A percentile compares a stretch with the other conserved stretches of the same genome.
Conservation (phyloP, 768 basidiomycete species). For the Phanerodontia chrysosporium region DNA sequence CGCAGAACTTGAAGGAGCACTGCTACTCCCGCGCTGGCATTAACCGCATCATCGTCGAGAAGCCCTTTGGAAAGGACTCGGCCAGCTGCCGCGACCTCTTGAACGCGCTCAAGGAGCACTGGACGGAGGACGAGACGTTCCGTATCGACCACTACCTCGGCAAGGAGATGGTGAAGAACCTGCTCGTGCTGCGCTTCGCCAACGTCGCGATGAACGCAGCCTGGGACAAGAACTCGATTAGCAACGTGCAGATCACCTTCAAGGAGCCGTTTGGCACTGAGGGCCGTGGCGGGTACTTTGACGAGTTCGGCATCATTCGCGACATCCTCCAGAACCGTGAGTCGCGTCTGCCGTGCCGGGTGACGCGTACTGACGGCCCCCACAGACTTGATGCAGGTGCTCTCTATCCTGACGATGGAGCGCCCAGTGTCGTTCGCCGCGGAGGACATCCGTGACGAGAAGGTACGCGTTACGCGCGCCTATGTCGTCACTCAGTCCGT, state of each 20-base stretch:
- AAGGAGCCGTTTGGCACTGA: constrained; percentile 99
- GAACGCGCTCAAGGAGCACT: constrained; percentile 73
- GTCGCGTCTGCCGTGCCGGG: constrained; percentile 29
- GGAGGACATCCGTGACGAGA: constrained; percentile 98
- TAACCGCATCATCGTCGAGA: constrained; percentile 96
- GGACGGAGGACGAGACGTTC: constrained; percentile 97
- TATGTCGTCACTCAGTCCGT: background rate
- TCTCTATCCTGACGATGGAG: constrained; percentile 96
- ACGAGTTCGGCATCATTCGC: constrained; percentile 98
- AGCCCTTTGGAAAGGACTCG: constrained; percentile 96
- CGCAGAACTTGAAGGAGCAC: constrained; percentile 74
- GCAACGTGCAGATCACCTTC: constrained; percentile 98
- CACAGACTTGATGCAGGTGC: constrained; percentile 88
- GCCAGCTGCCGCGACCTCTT: constrained; percentile 80
- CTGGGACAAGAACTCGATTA: constrained; percentile 96
- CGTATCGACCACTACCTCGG: constrained; percentile 99
- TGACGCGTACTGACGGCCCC: constrained; percentile 5
- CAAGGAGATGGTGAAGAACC: constrained; percentile 99
- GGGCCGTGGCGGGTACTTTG: constrained; percentile 99
- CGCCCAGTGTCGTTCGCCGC: constrained; percentile 95
- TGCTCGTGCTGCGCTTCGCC: constrained; percentile 93
- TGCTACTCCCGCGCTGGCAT: constrained; percentile 69
- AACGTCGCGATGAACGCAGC: constrained; percentile 84
- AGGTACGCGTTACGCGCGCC: constrained; percentile 45
- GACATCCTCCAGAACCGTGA: constrained; percentile 97